Conservation (phyloP, 1,284 basidiomycete genomes). For the Ceratobasidium sp. region DNA sequence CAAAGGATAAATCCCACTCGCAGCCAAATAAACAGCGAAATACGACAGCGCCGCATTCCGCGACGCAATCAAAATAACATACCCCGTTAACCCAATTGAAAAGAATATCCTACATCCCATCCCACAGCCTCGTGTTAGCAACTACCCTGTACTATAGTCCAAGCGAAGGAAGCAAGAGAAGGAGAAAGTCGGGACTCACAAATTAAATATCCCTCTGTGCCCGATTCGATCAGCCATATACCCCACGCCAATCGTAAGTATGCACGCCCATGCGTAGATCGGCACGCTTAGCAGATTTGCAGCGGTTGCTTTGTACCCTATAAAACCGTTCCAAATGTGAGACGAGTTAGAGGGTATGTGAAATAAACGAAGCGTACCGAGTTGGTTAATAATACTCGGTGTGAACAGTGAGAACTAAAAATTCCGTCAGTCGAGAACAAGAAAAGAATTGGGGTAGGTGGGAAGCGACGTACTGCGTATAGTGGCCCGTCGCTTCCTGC, state of each 20-base stretch:
- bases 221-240: slow-evolving; percentile 48
- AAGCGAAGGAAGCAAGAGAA: too few species aligned
- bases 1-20: slow-evolving; percentile 77
- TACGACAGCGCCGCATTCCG: slow-evolving; percentile 59
- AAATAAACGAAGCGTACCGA: slow-evolving; percentile 30
- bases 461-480: slow-evolving; percentile 67
- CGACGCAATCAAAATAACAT: slow-evolving; percentile 44
- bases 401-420: slow-evolving; percentile 70
- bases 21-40: slow-evolving; percentile 63
- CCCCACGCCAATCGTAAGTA: slow-evolving; percentile 49
- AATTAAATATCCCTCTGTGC: slow-evolving; percentile 48
- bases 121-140: too few species aligned
- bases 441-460: slow-evolving; percentile 41
- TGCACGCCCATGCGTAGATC: slow-evolving; percentile 67
- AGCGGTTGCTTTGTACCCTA: slow-evolving; percentile 73
- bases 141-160: too few species aligned
- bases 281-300: slow-evolving; percentile 82
- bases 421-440: slow-evolving; percentile 56
- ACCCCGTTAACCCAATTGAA: slow-evolving; percentile 45
- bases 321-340: not conserved
- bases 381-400: slow-evolving; percentile 64
- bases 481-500: slow-evolving; percentile 66
- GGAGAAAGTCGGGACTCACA: slow-evolving; percentile 12
- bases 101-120: slow-evolving; percentile 38
- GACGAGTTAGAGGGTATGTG: not conserved